Base-by-base conservation (phyloP, 1,284 basidiomycete species). In the Heterobasidion occidentale region DNA sequence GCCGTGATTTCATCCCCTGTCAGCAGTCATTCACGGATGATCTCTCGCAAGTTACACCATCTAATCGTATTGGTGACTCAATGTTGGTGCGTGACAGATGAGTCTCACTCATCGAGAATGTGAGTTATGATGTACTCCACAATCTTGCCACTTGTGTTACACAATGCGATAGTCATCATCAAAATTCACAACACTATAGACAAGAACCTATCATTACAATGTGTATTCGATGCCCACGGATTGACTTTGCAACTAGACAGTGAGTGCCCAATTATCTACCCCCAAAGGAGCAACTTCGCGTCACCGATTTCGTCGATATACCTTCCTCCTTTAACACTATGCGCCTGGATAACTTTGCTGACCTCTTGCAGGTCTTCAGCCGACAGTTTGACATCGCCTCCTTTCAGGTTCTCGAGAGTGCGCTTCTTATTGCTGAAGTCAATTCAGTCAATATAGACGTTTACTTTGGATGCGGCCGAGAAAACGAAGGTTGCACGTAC, bases 401-500 rank as follows among this genome's bases (percentile, higher is more conserved):
- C 68, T 11, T 63, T 61, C 34, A 69, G 61, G 61, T 77, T 79
- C 61, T 76, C 70, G 27, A 65, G 56, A 4, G 71, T 71, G 19
- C 77, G 67, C 47, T 53, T 54, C 35, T 48, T 50, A 9, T 58
- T 55, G 33, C 56, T 57, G 52, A 27, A 27, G 20, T 27, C 33
- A 36, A 17, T 27, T 14, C 15, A 51, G n/a, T 34, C 33, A 15
- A 3, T 15, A 36, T 34, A 51, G 2, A 9, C 8, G 12, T 36
- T 9, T 9, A 15, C 14, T 36, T 12, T 35, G 33, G 2, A 36
- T n/a, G 14, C n/a, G 46, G 19, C 36, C n/a, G 36, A 7, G n/a
- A 8, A n/a, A 15, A n/a, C n/a, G n/a, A 54, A 38, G 50, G 8
- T 15, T 36, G 36, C 38, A 60, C 56, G 46, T 38, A 68, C 64